A percentile compares a stretch with the other conserved stretches of the same genome.
Evolutionary conservation across 345 rosid genomes (phyloP).

Genomic region (Lumnitzera littorea): DNA sequence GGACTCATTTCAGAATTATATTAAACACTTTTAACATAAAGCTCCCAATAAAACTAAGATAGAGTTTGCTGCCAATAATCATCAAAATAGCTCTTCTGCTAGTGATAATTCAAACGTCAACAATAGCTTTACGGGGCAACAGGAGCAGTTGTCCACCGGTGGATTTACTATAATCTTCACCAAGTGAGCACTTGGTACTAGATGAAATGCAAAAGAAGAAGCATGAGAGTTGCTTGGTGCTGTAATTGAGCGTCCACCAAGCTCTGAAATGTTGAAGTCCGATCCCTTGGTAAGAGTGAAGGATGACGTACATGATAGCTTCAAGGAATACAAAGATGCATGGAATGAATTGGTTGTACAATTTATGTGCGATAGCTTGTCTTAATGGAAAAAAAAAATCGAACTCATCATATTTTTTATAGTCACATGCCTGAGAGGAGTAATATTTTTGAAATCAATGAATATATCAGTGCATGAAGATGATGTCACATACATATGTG

Average conservation of each 20-base stretch:
- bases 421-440: conserved; percentile 10
- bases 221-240: conserved; percentile 35
- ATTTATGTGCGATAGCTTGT: conserved; percentile 41
- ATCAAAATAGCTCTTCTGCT: conserved; percentile 40
- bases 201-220: conserved; percentile 23
- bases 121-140: conserved; percentile 35
- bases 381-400: conserved; percentile 17
- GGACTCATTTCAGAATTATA: conserved; percentile 34
- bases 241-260: conserved; percentile 31
- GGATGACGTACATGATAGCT: conserved; percentile 23
- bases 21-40: conserved; percentile 38
- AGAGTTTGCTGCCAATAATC: conserved; percentile 28
- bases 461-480: conserved; percentile 35
- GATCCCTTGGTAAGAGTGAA: conserved; percentile 31
- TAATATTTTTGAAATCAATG: conserved; percentile 37
- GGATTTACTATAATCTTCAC: conserved; percentile 25
- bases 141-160: conserved; percentile 35
- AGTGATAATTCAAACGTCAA: conserved; percentile 27
- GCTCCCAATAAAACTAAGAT: conserved; percentile 30
- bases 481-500: conserved; percentile 28
- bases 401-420: too few species aligned
- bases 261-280: conserved; percentile 21
- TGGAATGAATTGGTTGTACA: conserved; percentile 52
- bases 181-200: conserved; percentile 17
- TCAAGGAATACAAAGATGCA: conserved; percentile 24